Percentiles rank a stretch among this genome's conserved stretches.
These are phyloP conservation scores for Fomitopsis serialis DNA, from an alignment of 768 basidiomycete genomes.

Conservation along the genomic window DNA sequence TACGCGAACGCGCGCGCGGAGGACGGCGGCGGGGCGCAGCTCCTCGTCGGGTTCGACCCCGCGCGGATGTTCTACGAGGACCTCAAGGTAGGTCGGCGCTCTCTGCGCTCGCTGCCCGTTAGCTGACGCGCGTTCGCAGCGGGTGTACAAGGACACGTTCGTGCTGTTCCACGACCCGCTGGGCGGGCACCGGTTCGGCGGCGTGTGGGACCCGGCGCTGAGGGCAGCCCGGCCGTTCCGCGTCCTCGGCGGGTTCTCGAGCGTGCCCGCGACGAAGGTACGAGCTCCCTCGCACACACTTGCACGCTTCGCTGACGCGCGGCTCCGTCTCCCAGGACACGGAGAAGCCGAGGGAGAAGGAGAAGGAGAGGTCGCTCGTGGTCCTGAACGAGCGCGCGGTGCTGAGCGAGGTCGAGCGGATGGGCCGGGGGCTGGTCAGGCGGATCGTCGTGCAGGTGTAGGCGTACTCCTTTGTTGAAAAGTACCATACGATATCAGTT, in stretches of 20 bases:
- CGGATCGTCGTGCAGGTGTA: constrained; percentile 14
- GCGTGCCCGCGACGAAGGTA: constrained; percentile 42
- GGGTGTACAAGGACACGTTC: constrained; percentile 67
- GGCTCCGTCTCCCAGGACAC: constrained; percentile 1
- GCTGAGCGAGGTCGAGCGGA: constrained; percentile 67
- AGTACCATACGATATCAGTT: too few relatives aligned
- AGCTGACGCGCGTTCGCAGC: constrained; percentile 32
- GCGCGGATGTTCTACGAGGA: constrained; percentile 61
- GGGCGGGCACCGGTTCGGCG: constrained; percentile 77
- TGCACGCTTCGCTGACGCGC: background rate
- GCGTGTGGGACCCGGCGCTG: constrained; percentile 80
- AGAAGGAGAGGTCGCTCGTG: constrained; percentile 54
- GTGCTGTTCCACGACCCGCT: constrained; percentile 80
- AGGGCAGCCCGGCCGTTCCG: constrained; percentile 63
- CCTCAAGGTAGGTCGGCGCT: constrained; percentile 47
- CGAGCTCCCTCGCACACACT: background rate
- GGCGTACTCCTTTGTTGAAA: background rate
- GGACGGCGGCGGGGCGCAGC: constrained; percentile 16
- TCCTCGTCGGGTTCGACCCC: constrained; percentile 79
- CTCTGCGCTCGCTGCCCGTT: background rate
- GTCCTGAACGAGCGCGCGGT: constrained; percentile 61
- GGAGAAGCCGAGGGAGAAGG: constrained; percentile 16
- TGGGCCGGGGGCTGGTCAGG: constrained; percentile 66
- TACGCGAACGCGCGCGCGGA: constrained; percentile 41
- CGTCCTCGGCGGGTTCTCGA: constrained; percentile 79